A percentile compares a stretch with the other conserved stretches of the same genome.
phyloP scores from a whole-genome alignment of 805 yeast species.

The Candida fluviatilis region DNA sequence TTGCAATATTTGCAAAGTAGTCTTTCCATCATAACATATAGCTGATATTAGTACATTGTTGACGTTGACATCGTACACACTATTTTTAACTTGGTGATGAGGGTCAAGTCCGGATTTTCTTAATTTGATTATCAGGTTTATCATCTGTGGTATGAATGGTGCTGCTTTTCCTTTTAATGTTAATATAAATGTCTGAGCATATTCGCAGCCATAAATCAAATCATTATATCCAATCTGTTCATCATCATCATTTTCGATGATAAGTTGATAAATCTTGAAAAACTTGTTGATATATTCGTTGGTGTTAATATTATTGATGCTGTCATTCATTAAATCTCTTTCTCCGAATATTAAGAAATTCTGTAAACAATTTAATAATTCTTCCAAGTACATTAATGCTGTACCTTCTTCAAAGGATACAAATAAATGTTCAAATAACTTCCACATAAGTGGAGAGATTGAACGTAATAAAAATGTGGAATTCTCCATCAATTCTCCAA shows the following conservation, averaged over 20 bases:
- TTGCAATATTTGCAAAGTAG: conserved; percentile 49
- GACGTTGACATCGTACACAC: conserved; percentile 44
- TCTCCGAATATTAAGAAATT: conserved; percentile 60
- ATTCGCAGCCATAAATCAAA: conserved; percentile 52
- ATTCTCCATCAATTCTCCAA: conserved; percentile 63
- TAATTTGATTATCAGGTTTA: conserved; percentile 41
- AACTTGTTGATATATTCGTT: conserved; percentile 24
- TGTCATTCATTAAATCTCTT: conserved; percentile 24
- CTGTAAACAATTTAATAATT: conserved; percentile 66
- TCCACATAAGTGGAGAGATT: conserved; percentile 71
- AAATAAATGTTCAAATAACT: conserved; percentile 49
- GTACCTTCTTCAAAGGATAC: conserved; percentile 27
- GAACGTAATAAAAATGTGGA: conserved; percentile 34
- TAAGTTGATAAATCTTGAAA: conserved; percentile 47
- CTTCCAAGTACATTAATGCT: conserved; percentile 70
- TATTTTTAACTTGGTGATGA: conserved; percentile 26
- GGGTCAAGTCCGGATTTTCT: conserved; percentile 24
- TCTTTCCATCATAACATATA: conserved; percentile 55
- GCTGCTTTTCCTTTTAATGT: conserved; percentile 47
- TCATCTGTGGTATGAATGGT: conserved; percentile 42
- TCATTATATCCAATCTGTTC: conserved; percentile 49
- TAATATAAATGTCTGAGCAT: conserved; percentile 61
- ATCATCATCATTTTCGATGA: conserved; percentile 40
- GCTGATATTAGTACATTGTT: conserved; percentile 63
- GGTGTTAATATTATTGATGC: conserved; percentile 21